phyloP scores from a whole-genome alignment of 2,329 filamentous ascomycete genomes.

The Verticillium isaacii region DNA sequence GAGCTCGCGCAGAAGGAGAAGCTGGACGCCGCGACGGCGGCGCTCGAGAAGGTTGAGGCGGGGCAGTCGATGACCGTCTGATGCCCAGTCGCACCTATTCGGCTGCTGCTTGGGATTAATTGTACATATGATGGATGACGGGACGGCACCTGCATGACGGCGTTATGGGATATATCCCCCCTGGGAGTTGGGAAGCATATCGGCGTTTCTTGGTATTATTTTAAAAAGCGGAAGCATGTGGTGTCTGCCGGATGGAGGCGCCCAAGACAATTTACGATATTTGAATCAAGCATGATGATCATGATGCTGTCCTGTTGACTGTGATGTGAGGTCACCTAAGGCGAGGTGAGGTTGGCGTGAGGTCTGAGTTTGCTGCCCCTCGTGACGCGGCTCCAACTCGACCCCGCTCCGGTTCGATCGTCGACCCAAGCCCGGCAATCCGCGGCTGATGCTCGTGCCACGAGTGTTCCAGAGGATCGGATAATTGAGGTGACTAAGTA shows the following conservation, averaged over 20 bases:
- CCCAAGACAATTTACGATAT: background rate
- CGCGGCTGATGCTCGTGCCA: background rate
- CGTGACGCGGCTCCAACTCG: background rate
- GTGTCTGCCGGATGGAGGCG: background rate
- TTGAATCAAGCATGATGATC: background rate
- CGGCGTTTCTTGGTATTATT: background rate
- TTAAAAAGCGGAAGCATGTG: background rate
- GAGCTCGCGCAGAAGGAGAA: constrained; percentile 46
- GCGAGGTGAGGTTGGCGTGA: background rate
- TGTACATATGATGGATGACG: constrained; percentile 12
- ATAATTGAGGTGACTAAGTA: background rate
- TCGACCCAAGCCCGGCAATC: background rate
- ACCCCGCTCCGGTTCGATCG: background rate
- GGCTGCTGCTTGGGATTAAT: background rate
- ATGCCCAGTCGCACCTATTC: background rate
- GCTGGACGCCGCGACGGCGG: constrained; percentile 12
- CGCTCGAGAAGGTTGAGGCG: constrained; percentile 12
- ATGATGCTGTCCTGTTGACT: background rate
- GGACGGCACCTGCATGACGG: constrained; percentile 2
- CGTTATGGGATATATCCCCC: background rate
- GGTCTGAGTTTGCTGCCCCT: background rate
- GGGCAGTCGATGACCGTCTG: background rate
- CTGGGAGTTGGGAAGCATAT: background rate
- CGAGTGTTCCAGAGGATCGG: background rate
- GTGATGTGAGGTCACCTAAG: background rate